A percentile compares a stretch with the other conserved stretches of the same genome.
phyloP scores from a whole-genome alignment of 2,329 filamentous ascomycete genomes.

The Penicillium olsonii region DNA sequence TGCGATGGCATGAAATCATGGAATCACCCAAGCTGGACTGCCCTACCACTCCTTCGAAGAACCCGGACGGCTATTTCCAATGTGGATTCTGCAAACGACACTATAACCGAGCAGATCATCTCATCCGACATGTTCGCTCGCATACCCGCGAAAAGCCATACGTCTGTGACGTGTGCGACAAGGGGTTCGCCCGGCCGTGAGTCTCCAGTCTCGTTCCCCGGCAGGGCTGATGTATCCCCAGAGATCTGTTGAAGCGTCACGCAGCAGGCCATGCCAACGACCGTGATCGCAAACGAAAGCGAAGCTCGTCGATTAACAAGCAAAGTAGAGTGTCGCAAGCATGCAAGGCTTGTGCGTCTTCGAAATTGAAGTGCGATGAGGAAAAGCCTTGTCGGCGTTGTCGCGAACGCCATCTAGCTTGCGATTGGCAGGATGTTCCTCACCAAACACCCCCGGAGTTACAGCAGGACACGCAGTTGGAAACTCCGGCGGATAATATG shows the following conservation, averaged over 20 bases:
- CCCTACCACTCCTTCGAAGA: constrained; percentile 12
- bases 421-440: constrained; percentile 33
- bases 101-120: constrained; percentile 56
- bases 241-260: constrained; percentile 55
- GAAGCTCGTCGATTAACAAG: constrained; percentile 21
- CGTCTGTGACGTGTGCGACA: constrained; percentile 34
- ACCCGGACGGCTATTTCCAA: constrained; percentile 42
- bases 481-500: background rate
- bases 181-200: constrained; percentile 35
- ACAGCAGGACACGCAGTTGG: constrained; percentile 10
- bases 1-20: constrained; percentile 12
- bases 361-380: constrained; percentile 57
- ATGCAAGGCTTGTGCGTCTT: constrained; percentile 54
- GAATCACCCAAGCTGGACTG: constrained; percentile 6
- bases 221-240: constrained; percentile 6
- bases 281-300: constrained; percentile 36
- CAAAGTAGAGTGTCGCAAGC: constrained; percentile 50
- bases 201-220: constrained; percentile 2
- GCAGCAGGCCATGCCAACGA: constrained; percentile 40
- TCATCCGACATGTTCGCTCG: constrained; percentile 56
- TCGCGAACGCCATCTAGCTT: constrained; percentile 51
- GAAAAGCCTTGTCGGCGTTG: constrained; percentile 57
- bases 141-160: constrained; percentile 37
- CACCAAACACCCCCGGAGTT: constrained; percentile 22
- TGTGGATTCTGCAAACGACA: constrained; percentile 55